Evolutionary conservation across 495 filamentous ascomycete genomes (phyloP), one percentile per base, ranked within the genome.

Genomic region (Penicillium canescens): DNA sequence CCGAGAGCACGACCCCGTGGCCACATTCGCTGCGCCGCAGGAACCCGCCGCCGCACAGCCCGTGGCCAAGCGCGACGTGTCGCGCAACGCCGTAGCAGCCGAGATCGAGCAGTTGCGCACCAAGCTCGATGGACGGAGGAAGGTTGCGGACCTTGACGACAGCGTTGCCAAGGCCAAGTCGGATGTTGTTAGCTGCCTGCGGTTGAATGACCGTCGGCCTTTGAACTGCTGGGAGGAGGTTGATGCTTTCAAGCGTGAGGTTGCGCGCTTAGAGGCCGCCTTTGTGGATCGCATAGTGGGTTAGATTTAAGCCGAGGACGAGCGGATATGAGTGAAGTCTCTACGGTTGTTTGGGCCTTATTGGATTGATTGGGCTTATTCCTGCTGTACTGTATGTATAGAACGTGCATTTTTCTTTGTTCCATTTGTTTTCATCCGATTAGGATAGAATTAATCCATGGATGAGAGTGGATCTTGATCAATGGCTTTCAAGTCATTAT

Each of bases 161-260:
- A 78, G 73, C 42, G 81, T 96, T 24, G 81, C 88, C 68, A 78
- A 78, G 69, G 92, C 95, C 34, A 88, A 87, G 66, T 74, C 80
- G 52, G 82, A 86, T 55, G 87, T 98, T 43, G 83, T 94, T 55
- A 79, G 82, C 42, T 98, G 94, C 70, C 76, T 98, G 77, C 75
- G 87, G 58, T 78, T 85, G 65, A 88, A 97, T 74, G 93, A 98
- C 64, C 77, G 92, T 46, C 80, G 91, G 72, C 95, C 94, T 66
- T 72, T 98, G 67, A 86, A 98, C 78, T 98, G 94, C 80, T 98
- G 90, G 87, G 81, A 84, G 70, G 95, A 98, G 80, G 92, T 98
- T 16, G 88, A 91, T 71, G 78, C 74, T 26, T 98, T 98, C 62
- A 94, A 89, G 80, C 79, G 79, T 60, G 91, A 95, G 77, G 92